Evolutionary conservation across 2,329 filamentous ascomycete genomes (phyloP), one percentile per base, ranked within the genome.

Genomic region (Beauveria caledonica): DNA sequence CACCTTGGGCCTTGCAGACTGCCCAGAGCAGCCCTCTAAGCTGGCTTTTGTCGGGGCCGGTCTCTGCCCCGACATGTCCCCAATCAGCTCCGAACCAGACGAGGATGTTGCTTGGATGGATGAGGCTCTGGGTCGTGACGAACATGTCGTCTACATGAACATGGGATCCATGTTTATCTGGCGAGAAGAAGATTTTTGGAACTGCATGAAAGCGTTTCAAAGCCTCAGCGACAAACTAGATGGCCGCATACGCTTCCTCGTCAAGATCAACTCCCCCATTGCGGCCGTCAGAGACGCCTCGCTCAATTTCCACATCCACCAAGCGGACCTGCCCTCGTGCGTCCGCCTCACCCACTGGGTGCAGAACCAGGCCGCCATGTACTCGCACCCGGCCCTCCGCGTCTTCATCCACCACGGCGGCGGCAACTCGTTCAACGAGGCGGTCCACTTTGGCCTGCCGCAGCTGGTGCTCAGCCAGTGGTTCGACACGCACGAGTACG

Each of bases 401-500:
- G 53, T 56, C 23, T 56, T 56, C 42, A 46, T 56, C 53, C 53
- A 56, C 40, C 53, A 56, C 25, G 53, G 53, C 40, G 53, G 53
- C 39, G 53, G 53, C 40, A 56, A 56, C 53, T 56, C 53, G 15
- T 56, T 56, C 53, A 56, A 56, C 53, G 53, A 56, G 53, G 53
- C 53, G 9, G 53, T 56, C 5, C 53, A 56, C 53, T 45, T 29
- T 33, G 53, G 39, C 40, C 29, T 56, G 39, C 53, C 53, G 1
- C 53, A 56, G 53, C 53, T 56, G 17, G 53, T 56, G 17, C 53
- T 56, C 17, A 45, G 40, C 25, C 53, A 56, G 53, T 56, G 53
- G 53, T 56, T 56, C 25, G 53, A 56, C 53, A 56, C 53, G 53
- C 53, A 56, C 53, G 53, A 56, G 53, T 56, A 56, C 40, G 40